These are phyloP conservation scores for Echeveria elegans DNA, from an alignment of 164 flowering plant species.

Conservation along the genomic window DNA sequence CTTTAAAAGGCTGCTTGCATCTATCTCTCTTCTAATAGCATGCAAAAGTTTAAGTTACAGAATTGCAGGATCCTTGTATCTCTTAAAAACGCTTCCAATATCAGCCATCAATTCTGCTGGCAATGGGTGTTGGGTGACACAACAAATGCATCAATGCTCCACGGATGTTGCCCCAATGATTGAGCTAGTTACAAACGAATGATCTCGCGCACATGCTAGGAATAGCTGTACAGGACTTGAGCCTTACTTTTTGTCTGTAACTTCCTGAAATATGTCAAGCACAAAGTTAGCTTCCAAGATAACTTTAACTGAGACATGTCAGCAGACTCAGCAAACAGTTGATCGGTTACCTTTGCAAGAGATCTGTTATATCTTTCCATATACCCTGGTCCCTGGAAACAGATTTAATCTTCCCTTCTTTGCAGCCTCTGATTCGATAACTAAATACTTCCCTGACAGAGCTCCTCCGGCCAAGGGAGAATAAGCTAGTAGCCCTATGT, in stretches of 20 bases:
- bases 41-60: slow-evolving; percentile 18
- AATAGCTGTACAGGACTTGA: slow-evolving; percentile 68
- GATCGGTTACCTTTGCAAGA: slow-evolving; percentile 51
- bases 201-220: slow-evolving; percentile 74
- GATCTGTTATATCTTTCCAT: slow-evolving; percentile 90
- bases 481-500: slow-evolving; percentile 79
- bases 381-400: slow-evolving; percentile 88
- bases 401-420: slow-evolving; percentile 71
- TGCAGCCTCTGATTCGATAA: slow-evolving; percentile 63
- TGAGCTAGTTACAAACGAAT: slow-evolving; percentile 83
- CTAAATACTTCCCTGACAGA: slow-evolving; percentile 73
- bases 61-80: slow-evolving; percentile 71
- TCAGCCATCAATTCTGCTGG: slow-evolving; percentile 57
- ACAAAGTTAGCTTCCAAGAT: background rate
- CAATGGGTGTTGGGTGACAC: slow-evolving; percentile 64
- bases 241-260: slow-evolving; percentile 78
- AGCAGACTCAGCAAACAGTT: background rate
- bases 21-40: too few relatives aligned
- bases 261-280: slow-evolving; percentile 54
- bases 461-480: slow-evolving; percentile 87
- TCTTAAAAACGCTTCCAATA: slow-evolving; percentile 53
- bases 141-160: slow-evolving; percentile 60
- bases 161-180: slow-evolving; percentile 86
- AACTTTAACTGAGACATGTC: background rate
- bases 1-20: too few relatives aligned